Evolutionary conservation across 352 stramenopile species (phyloP).

Genomic region (Pythium myriotylum): DNA sequence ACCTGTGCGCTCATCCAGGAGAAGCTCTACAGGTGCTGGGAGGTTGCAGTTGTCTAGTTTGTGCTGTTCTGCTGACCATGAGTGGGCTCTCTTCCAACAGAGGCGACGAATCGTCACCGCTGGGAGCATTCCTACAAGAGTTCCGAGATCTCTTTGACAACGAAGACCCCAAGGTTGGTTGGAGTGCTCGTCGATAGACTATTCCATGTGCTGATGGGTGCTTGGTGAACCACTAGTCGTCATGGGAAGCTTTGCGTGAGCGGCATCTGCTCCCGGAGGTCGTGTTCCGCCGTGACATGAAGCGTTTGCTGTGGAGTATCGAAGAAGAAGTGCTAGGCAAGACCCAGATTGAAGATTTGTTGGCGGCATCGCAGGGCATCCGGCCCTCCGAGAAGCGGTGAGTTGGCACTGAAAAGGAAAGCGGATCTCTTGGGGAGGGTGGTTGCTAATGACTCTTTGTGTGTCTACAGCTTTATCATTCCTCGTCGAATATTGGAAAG

Average conservation of each 20-base stretch:
- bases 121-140: constrained; percentile 49
- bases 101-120: constrained; percentile 26
- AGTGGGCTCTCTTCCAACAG: not conserved
- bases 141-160: constrained; percentile 60
- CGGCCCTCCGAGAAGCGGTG: constrained; percentile 4
- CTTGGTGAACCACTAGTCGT: constrained; percentile 28
- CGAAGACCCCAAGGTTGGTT: constrained; percentile 59
- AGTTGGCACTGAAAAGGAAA: no score
- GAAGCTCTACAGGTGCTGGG: constrained; percentile 45
- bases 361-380: constrained; percentile 18
- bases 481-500: constrained; percentile 27
- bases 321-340: constrained; percentile 52
- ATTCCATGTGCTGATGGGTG: not conserved
- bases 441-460: constrained; percentile 1
- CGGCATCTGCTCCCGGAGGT: constrained; percentile 42
- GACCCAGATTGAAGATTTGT: constrained; percentile 56
- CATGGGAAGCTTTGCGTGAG: constrained; percentile 56
- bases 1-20: constrained; percentile 47
- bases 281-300: constrained; percentile 73
- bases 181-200: no score
- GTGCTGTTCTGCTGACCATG: constrained; percentile 3
- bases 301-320: constrained; percentile 52
- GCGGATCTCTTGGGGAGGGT: no score
- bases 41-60: no score
- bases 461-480: constrained; percentile 17